Conservation (phyloP, 208 protist species). For the Wallacemonas sp. region DNA sequence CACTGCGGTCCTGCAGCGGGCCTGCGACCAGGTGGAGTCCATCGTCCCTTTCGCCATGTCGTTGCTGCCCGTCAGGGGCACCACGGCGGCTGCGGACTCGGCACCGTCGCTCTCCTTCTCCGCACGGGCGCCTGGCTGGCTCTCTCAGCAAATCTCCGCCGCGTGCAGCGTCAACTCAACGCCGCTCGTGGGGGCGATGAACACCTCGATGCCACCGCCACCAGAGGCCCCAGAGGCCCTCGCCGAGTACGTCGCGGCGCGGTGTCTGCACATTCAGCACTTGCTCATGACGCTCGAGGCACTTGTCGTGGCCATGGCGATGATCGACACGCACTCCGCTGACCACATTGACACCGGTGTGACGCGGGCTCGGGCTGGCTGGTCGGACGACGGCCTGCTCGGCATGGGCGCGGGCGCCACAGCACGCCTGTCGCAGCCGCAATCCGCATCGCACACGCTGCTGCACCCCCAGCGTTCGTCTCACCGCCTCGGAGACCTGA, state of each 20-base stretch:
- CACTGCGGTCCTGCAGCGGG: slow-evolving; percentile 17
- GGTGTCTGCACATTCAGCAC: slow-evolving; percentile 29
- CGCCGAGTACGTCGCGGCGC: slow-evolving; percentile 19
- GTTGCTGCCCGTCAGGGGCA: not conserved
- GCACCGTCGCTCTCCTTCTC: not conserved
- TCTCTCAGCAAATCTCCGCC: slow-evolving; percentile 7
- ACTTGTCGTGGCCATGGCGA: slow-evolving; percentile 28
- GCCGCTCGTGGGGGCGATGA: not conserved
- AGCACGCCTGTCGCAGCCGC: not conserved
- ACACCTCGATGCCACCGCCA: not conserved
- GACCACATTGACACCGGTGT: no score
- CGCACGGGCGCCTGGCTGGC: slow-evolving; percentile 1
- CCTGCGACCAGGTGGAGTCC: slow-evolving; percentile 31
- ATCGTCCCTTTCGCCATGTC: slow-evolving; percentile 22
- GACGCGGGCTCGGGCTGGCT: not conserved
- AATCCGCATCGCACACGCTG: not conserved
- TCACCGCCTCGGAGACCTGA: not conserved
- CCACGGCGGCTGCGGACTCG: not conserved
- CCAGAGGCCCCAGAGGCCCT: slow-evolving; percentile 25
- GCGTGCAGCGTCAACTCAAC: slow-evolving; percentile 4
- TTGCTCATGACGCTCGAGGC: slow-evolving; percentile 40
- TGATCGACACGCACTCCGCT: slow-evolving; percentile 16
- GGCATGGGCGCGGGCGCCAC: not conserved
- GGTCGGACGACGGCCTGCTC: not conserved
- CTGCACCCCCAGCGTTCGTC: not conserved